Evolutionary conservation across 2,329 filamentous ascomycete genomes (phyloP).

Genomic region (Trichoderma koningiopsis): DNA sequence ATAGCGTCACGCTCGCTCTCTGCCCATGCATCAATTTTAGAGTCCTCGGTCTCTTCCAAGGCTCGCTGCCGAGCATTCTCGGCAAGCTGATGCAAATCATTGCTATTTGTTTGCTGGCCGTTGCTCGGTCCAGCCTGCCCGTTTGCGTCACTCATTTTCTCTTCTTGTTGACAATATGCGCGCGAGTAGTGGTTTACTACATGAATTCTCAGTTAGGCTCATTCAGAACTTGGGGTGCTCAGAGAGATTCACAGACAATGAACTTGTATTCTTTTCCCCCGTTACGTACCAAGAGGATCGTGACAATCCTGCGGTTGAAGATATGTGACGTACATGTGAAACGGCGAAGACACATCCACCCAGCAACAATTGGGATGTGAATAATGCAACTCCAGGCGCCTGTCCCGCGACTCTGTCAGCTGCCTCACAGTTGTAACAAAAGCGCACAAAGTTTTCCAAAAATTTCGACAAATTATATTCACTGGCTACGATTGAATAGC

Average conservation of each 20-base stretch:
- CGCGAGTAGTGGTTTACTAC: background rate
- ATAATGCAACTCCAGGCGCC: background rate
- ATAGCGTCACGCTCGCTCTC: background rate
- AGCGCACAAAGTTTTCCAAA: background rate
- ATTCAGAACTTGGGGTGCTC: background rate
- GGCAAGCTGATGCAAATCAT: constrained; percentile 29
- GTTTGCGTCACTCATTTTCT: constrained; percentile 8
- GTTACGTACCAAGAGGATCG: background rate
- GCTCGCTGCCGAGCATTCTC: constrained; percentile 31
- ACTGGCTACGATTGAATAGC: background rate
- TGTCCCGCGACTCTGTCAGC: constrained; percentile 4
- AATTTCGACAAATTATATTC: constrained; percentile 4
- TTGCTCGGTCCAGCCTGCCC: constrained; percentile 23
- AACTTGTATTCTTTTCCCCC: background rate
- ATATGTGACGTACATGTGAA: constrained; percentile 7
- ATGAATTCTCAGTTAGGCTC: background rate
- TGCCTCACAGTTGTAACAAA: constrained; percentile 3
- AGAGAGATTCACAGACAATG: background rate
- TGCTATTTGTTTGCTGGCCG: background rate
- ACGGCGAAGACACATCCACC: background rate
- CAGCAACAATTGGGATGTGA: background rate
- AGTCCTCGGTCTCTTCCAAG: constrained; percentile 27
- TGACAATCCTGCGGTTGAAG: background rate
- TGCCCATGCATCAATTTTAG: background rate
- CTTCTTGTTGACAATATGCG: background rate